Conservation (phyloP, 371 early-diverging fungal genomes). For the Mortierella sp. region DNA sequence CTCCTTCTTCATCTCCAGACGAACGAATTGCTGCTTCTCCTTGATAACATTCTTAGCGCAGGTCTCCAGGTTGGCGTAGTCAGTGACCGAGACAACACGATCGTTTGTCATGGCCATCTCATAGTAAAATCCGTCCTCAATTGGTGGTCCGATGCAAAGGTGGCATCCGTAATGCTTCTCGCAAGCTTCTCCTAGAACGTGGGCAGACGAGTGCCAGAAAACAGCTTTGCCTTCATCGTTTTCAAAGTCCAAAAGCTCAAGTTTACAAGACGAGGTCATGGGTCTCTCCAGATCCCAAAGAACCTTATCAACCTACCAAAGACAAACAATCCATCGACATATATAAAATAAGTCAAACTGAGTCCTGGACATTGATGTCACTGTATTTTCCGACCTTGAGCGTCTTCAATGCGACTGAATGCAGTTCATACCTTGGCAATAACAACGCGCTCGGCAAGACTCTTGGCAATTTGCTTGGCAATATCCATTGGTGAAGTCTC, state of each 20-base stretch:
- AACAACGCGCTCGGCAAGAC: slow-evolving; percentile 90
- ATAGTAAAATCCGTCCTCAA: slow-evolving; percentile 99
- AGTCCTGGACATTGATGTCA: no score
- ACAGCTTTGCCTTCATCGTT: slow-evolving; percentile 91
- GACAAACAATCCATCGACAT: no score
- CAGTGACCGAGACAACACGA: slow-evolving; percentile 80
- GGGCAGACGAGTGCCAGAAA: slow-evolving; percentile 99
- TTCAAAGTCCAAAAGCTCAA: slow-evolving; percentile 98
- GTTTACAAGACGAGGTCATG: slow-evolving; percentile 79
- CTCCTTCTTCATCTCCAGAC: slow-evolving; percentile 90
- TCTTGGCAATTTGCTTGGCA: slow-evolving; percentile 88
- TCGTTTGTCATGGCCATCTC: slow-evolving; percentile 91
- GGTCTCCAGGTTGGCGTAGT: slow-evolving; percentile 90
- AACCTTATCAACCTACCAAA: slow-evolving; percentile 73
- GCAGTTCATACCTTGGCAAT: slow-evolving; percentile 86
- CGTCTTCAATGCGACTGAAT: no score
- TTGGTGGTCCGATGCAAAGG: slow-evolving; percentile 98
- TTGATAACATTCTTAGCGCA: slow-evolving; percentile 89
- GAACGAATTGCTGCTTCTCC: slow-evolving; percentile 97
- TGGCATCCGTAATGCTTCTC: slow-evolving; percentile 96
- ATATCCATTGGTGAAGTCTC: slow-evolving; percentile 97
- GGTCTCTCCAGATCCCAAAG: slow-evolving; percentile 95
- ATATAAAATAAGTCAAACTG: no score
- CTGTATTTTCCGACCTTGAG: no score
- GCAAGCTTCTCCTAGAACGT: slow-evolving; percentile 98